Conservation (phyloP, 345 rosid species). For the Eucalyptus lansdowneana region DNA sequence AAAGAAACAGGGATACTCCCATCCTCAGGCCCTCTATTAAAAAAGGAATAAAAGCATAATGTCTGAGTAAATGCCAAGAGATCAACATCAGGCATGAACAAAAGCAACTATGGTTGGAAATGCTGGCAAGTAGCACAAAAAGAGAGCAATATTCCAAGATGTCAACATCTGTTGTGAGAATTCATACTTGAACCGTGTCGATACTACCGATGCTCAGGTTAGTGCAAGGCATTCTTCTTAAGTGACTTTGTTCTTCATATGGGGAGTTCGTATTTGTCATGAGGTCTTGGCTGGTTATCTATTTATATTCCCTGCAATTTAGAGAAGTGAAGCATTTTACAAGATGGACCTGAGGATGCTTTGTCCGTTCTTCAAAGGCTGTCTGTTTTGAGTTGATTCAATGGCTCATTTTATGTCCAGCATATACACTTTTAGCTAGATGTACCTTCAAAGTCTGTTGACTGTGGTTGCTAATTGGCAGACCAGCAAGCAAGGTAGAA, state of each 20-base stretch:
- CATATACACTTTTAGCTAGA: background rate
- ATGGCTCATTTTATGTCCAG: background rate
- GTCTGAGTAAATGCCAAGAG: slow-evolving; percentile 7
- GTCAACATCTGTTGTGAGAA: slow-evolving; percentile 18
- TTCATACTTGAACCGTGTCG: slow-evolving; percentile 3
- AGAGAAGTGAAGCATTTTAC: background rate
- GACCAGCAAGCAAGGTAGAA: slow-evolving; percentile 23
- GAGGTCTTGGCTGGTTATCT: background rate
- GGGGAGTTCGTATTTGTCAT: background rate
- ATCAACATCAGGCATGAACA: slow-evolving; percentile 28
- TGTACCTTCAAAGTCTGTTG: background rate
- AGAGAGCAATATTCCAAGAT: slow-evolving; percentile 68
- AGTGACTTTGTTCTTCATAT: background rate
- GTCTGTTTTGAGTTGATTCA: background rate
- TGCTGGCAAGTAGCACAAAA: slow-evolving; percentile 43
- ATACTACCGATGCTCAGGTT: slow-evolving; percentile 39
- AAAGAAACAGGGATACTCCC: background rate
- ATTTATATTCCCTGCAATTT: background rate
- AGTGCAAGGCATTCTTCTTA: background rate
- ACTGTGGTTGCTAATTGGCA: slow-evolving; percentile 12
- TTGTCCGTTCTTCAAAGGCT: background rate
- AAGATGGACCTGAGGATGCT: background rate
- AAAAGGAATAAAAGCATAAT: too few relatives aligned
- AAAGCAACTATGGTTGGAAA: slow-evolving; percentile 11
- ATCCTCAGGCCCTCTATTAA: slow-evolving; percentile 37